These are phyloP conservation scores for Themeda triandra DNA, from an alignment of 176 grass and related monocot genomes.

Conservation along the genomic window DNA sequence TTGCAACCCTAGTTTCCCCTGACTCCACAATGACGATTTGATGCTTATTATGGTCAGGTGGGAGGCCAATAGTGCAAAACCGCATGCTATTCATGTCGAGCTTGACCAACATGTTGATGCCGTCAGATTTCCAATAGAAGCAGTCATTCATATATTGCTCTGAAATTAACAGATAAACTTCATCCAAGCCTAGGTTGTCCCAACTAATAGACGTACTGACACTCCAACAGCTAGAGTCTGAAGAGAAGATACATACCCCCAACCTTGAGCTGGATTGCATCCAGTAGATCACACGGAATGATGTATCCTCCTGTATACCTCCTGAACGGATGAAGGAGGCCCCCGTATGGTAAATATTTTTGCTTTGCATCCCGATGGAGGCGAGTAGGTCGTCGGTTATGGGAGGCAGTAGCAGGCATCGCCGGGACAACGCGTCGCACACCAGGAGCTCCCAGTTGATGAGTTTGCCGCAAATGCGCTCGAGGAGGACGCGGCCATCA, in stretches of 20 bases:
- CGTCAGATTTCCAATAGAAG: background rate
- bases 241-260: background rate
- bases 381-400: background rate
- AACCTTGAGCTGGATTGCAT: background rate
- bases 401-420: conserved; percentile 1
- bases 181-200: background rate
- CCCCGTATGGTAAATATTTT: no score
- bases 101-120: background rate
- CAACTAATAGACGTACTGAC: background rate
- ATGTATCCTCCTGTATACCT: background rate
- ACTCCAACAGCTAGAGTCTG: background rate
- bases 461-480: background rate
- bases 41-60: no score
- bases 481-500: background rate
- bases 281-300: background rate
- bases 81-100: background rate
- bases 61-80: background rate
- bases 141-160: background rate
- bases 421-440: conserved; percentile 11
- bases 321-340: background rate
- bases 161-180: background rate
- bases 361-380: background rate
- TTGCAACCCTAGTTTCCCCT: background rate
- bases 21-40: background rate
- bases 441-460: background rate